Evolutionary conservation across 306 rosid species (phyloP).

Genomic region (Corylus heterophylla): DNA sequence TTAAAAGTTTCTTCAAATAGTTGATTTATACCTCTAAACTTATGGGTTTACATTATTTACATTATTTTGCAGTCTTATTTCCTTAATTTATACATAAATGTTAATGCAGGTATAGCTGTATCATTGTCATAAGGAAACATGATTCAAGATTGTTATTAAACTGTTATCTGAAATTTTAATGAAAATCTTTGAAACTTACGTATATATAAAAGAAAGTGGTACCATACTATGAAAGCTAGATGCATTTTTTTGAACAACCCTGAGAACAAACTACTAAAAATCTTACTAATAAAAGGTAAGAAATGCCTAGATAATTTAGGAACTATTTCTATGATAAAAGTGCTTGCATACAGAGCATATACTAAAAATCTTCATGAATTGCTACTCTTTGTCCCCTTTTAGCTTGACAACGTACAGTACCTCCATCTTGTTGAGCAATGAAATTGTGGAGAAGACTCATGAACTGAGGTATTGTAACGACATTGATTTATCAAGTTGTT

Average conservation of each 20-base stretch:
- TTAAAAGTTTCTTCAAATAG: neutral
- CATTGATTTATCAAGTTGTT: neutral
- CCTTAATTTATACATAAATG: neutral
- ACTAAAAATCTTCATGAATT: neutral
- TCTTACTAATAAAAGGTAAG: neutral
- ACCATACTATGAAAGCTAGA: neutral
- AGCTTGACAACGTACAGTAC: conserved; percentile 21
- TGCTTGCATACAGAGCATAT: neutral
- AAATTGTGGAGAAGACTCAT: conserved; percentile 29
- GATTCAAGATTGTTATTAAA: neutral
- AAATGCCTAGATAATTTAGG: neutral
- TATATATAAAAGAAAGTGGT: neutral
- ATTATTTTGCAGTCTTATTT: neutral
- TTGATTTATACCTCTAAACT: neutral
- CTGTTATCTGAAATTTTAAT: neutral
- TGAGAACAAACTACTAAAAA: neutral
- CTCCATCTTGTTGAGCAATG: conserved; percentile 11
- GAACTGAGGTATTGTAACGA: conserved; percentile 29
- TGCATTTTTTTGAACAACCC: neutral
- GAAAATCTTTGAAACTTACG: neutral
- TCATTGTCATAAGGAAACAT: neutral
- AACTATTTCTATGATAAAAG: neutral
- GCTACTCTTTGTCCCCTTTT: neutral
- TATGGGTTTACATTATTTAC: neutral
- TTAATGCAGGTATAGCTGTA: neutral